Conservation (phyloP, 2,329 filamentous ascomycete genomes). For the Aspergillus sclerotialis region DNA sequence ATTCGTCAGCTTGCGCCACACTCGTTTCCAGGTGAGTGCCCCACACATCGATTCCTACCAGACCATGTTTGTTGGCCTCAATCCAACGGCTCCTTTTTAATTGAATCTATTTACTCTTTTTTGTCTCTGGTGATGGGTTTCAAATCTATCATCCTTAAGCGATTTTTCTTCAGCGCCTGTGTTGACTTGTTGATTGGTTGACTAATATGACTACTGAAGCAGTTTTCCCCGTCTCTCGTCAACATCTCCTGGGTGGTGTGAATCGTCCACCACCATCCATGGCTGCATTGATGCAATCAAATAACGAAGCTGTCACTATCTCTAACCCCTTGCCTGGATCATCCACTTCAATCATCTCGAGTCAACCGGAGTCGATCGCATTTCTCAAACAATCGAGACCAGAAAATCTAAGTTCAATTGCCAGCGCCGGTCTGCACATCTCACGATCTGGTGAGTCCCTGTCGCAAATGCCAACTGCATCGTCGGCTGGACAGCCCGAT, state of each 20-base stretch:
- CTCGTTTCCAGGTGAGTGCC: slow-evolving; percentile 33
- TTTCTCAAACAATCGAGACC: slow-evolving; percentile 31
- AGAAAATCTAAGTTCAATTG: slow-evolving; percentile 35
- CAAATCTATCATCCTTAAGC: slow-evolving; percentile 1
- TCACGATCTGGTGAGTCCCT: slow-evolving; percentile 30
- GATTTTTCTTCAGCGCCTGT: slow-evolving; percentile 2
- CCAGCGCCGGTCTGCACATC: slow-evolving; percentile 36
- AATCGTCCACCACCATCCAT: slow-evolving; percentile 30
- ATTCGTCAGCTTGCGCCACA: slow-evolving; percentile 41
- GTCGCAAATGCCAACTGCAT: slow-evolving; percentile 46
- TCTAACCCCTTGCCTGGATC: slow-evolving; percentile 27
- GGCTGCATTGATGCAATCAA: slow-evolving; percentile 37
- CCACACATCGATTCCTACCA: slow-evolving; percentile 25
- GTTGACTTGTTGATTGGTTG: slow-evolving; percentile 3
- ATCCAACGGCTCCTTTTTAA: slow-evolving; percentile 3
- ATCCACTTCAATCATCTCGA: slow-evolving; percentile 22
- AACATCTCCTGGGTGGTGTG: slow-evolving; percentile 23
- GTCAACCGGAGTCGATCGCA: slow-evolving; percentile 22
- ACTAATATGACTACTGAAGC: slow-evolving; percentile 32
- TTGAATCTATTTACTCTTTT: slow-evolving; percentile 3
- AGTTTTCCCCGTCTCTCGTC: slow-evolving; percentile 24
- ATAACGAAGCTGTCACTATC: slow-evolving; percentile 33
- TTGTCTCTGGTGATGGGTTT: slow-evolving; percentile 1
- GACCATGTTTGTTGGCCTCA: slow-evolving; percentile 6
- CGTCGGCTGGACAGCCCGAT: slow-evolving; percentile 44